A percentile compares a stretch with the other conserved stretches of the same genome.
Conservation (phyloP, 1,284 basidiomycete genomes). For the Chiua sp. region DNA sequence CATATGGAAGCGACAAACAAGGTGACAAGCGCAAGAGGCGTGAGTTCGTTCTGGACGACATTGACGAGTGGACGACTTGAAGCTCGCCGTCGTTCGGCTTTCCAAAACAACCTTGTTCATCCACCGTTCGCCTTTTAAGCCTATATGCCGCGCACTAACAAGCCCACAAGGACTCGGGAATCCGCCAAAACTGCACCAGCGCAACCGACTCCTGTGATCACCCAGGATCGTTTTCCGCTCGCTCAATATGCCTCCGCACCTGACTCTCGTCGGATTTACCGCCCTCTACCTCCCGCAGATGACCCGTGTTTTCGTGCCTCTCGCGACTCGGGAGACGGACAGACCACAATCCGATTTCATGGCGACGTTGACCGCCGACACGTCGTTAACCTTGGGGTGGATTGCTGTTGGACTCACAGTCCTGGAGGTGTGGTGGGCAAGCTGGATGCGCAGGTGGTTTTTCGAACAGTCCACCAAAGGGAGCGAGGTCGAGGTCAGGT, state of each 20-base stretch:
- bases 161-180: not conserved
- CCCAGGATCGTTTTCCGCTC: conserved; percentile 43
- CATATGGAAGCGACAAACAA: conserved; percentile 11
- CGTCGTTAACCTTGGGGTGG: conserved; percentile 65
- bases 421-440: conserved; percentile 77
- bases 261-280: conserved; percentile 67
- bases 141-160: conserved; percentile 13
- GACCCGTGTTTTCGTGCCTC: conserved; percentile 48
- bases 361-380: conserved; percentile 67
- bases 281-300: conserved; percentile 72
- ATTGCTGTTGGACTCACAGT: conserved; percentile 61
- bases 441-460: conserved; percentile 64
- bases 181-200: not conserved
- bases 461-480: conserved; percentile 38
- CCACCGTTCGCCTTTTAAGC: no score
- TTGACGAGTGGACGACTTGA: not conserved
- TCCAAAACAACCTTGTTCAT: not conserved
- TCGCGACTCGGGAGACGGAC: conserved; percentile 46
- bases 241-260: conserved; percentile 72
- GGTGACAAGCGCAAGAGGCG: conserved; percentile 9
- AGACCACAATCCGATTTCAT: conserved; percentile 70
- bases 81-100: no score
- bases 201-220: not conserved
- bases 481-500: conserved; percentile 43
- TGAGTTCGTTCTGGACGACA: not conserved